Conservation (phyloP, 2,329 filamentous ascomycete species). For the Cytospora leucostoma region DNA sequence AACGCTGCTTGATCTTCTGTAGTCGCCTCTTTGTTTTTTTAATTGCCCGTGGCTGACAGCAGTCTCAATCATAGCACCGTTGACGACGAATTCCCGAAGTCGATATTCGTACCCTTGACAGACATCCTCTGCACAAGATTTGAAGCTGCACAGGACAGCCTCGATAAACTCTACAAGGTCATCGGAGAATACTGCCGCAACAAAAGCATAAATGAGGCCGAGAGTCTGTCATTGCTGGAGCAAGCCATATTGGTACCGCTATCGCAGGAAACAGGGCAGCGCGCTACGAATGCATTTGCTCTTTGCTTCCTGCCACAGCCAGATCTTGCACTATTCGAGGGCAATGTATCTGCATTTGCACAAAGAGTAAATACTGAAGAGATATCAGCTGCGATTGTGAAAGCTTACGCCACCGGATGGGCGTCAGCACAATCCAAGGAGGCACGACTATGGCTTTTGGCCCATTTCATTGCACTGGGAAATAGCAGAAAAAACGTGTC, state of each 20-base stretch:
- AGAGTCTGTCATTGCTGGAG: constrained; percentile 24
- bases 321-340: constrained; percentile 45
- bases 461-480: constrained; percentile 65
- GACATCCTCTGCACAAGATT: constrained; percentile 22
- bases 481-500: constrained; percentile 40
- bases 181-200: constrained; percentile 27
- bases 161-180: constrained; percentile 30
- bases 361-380: constrained; percentile 41
- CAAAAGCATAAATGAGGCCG: constrained; percentile 7
- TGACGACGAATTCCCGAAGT: constrained; percentile 13
- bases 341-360: constrained; percentile 41
- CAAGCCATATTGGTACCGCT: constrained; percentile 28
- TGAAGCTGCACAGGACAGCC: constrained; percentile 26
- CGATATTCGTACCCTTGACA: constrained; percentile 27
- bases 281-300: constrained; percentile 41
- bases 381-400: constrained; percentile 46
- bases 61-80: background rate
- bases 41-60: background rate
- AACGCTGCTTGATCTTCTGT: background rate
- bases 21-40: background rate
- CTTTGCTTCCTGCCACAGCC: constrained; percentile 42
- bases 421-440: constrained; percentile 38
- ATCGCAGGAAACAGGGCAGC: constrained; percentile 25
- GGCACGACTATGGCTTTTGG: constrained; percentile 63
- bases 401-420: constrained; percentile 36